phyloP scores from a whole-genome alignment of 108 stramenopile genomes.

The Schizochytrium sp. region DNA sequence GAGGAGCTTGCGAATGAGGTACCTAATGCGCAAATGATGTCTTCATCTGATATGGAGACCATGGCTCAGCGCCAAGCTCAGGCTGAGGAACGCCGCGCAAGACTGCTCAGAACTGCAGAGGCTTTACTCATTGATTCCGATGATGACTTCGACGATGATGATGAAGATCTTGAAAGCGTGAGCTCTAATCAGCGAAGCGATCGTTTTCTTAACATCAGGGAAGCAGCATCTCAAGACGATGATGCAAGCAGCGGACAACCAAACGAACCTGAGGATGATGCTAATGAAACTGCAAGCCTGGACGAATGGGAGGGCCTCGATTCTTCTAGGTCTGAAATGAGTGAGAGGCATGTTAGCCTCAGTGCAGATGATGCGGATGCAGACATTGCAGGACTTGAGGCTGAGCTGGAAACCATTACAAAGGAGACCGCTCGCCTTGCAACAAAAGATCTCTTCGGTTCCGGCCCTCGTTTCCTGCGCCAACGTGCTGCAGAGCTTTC shows the following conservation, averaged over 20 bases:
- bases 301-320: not conserved
- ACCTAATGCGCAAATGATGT: not conserved
- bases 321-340: not conserved
- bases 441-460: slow-evolving; percentile 26
- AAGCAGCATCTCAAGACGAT: not conserved
- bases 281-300: not conserved
- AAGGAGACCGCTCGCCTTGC: not conserved
- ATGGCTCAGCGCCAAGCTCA: not conserved
- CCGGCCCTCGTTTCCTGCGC: slow-evolving; percentile 37
- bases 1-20: not conserved
- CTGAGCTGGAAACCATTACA: not conserved
- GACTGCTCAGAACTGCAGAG: not conserved
- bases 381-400: not conserved
- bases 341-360: not conserved
- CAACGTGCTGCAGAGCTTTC: slow-evolving; percentile 7
- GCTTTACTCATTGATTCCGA: slow-evolving; percentile 17
- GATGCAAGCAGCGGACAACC: not conserved
- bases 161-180: not conserved
- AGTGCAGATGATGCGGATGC: not conserved
- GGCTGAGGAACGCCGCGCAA: not conserved
- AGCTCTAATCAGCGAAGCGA: not conserved
- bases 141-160: not conserved
- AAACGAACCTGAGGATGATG: not conserved
- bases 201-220: not conserved
- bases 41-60: not conserved